Conservation (phyloP, 495 filamentous ascomycete genomes). For the Penicillium egyptiacum region DNA sequence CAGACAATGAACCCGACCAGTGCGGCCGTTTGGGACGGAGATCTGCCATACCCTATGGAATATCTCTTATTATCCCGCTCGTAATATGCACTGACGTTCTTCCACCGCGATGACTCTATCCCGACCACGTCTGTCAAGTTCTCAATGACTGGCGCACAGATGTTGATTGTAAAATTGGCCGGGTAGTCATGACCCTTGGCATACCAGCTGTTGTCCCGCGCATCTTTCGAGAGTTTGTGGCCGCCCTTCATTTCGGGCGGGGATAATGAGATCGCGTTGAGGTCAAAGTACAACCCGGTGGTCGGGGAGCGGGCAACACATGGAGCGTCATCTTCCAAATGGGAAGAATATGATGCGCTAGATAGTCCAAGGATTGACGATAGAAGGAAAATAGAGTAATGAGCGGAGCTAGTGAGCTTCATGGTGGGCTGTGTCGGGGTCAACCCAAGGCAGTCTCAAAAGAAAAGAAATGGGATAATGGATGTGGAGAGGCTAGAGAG, state of each 20-base stretch:
- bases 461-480: conserved; percentile 3
- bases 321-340: conserved; percentile 42
- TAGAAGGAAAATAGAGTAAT: conserved; percentile 22
- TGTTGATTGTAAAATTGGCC: conserved; percentile 92
- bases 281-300: conserved; percentile 84
- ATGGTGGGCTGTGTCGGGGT: conserved; percentile 13
- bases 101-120: conserved; percentile 61
- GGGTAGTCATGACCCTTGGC: conserved; percentile 81
- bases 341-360: conserved; percentile 28
- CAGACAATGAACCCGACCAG: neutral
- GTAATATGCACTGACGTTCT: conserved; percentile 92
- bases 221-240: conserved; percentile 58
- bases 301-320: conserved; percentile 78
- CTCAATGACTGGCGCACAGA: conserved; percentile 86
- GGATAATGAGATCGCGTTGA: conserved; percentile 68
- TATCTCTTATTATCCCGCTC: conserved; percentile 68
- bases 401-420: conserved; percentile 26
- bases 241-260: conserved; percentile 53
- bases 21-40: neutral
- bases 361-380: conserved; percentile 22
- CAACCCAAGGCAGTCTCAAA: neutral
- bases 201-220: conserved; percentile 72
- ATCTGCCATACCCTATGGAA: conserved; percentile 71
- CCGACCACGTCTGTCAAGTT: conserved; percentile 68
- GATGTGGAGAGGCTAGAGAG: conserved; percentile 4